Evolutionary conservation across 176 grass and related monocot genomes (phyloP), one percentile per base, ranked within the genome.

Genomic region (Pontederia paniculata): DNA sequence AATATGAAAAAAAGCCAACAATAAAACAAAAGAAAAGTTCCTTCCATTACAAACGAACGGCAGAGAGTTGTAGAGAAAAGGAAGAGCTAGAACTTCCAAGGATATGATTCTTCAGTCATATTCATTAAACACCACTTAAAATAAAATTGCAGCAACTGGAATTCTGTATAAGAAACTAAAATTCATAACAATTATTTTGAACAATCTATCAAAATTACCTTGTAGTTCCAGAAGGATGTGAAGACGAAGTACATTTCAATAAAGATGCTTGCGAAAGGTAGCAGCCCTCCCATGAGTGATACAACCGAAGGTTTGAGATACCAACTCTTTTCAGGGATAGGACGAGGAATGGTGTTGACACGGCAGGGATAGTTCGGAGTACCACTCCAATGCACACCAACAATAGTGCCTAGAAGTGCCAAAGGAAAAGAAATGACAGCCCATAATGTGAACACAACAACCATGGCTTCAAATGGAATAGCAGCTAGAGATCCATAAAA

Each of bases 231-330:
- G 80, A 95, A 95, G 0, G 90, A 96, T 47, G 90, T 96, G 78
- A 96, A 96, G 62, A 89, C 85, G 60, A 96, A 96, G 53, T 89
- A 96, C 90, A 96, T 96, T 79, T 96, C 90, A 55, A 96, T 96
- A 55, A 96, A 96, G 62, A 96, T 96, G 58, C 82, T 96, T 20
- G 85, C 90, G 2, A 96, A 96, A 71, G 90, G 90, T 71, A 96
- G 81, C 66, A 96, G 55, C 41, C 90, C 90, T 70, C 82, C 90
- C 90, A 96, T 89, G 13, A 89, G 78, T 13, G 90, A 83, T 62
- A 95, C 77, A 17, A 96, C 73, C 62, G 79, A 80, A 56, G 90
- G 90, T 9, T 78, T 89, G 63, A 96, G 76, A 60, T 96, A 89
- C 90, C 90, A 96, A 73, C 89, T 96, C 67, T 89, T 89, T 59